Evolutionary conservation across 2,329 filamentous ascomycete species (phyloP).

Genomic region (Sporothrix curviconia): DNA sequence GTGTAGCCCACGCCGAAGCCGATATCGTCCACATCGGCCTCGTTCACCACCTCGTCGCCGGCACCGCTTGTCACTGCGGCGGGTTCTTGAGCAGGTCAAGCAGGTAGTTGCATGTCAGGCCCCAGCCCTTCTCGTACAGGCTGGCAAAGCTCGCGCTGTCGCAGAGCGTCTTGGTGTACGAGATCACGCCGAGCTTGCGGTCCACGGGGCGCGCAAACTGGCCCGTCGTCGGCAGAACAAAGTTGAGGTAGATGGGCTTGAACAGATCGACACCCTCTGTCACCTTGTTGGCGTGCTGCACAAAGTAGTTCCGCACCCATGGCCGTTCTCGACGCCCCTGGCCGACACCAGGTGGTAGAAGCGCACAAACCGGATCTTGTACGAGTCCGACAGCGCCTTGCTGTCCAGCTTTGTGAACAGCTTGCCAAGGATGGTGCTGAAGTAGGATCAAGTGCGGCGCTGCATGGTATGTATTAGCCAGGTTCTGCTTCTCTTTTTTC

Average conservation of each 20-base stretch:
- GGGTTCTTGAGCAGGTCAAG: slow-evolving; percentile 86
- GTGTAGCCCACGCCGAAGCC: slow-evolving; percentile 94
- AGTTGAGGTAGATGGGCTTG: slow-evolving; percentile 73
- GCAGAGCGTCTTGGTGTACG: slow-evolving; percentile 84
- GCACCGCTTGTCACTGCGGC: slow-evolving; percentile 58
- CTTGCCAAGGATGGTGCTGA: slow-evolving; percentile 70
- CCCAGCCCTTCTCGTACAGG: slow-evolving; percentile 84
- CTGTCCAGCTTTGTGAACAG: slow-evolving; percentile 74
- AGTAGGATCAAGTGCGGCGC: slow-evolving; percentile 75
- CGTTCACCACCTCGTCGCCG: slow-evolving; percentile 70
- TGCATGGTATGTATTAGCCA: no score
- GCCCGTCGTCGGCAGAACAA: slow-evolving; percentile 84
- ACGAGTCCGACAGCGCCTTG: slow-evolving; percentile 63
- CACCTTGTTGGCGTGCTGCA: slow-evolving; percentile 72
- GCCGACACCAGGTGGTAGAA: slow-evolving; percentile 93
- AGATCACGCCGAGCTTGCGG: slow-evolving; percentile 88
- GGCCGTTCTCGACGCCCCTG: slow-evolving; percentile 63
- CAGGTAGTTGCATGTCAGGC: slow-evolving; percentile 79
- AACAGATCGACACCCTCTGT: slow-evolving; percentile 64
- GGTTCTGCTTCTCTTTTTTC: no score
- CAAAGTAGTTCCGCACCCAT: slow-evolving; percentile 90
- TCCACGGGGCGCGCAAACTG: slow-evolving; percentile 82
- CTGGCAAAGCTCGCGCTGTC: slow-evolving; percentile 78
- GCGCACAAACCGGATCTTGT: slow-evolving; percentile 80
- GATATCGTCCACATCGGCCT: slow-evolving; percentile 90